Percentiles rank a stretch among this genome's conserved stretches.
Evolutionary conservation across 2,329 filamentous ascomycete genomes (phyloP).

Genomic region (Diplodia mutila): DNA sequence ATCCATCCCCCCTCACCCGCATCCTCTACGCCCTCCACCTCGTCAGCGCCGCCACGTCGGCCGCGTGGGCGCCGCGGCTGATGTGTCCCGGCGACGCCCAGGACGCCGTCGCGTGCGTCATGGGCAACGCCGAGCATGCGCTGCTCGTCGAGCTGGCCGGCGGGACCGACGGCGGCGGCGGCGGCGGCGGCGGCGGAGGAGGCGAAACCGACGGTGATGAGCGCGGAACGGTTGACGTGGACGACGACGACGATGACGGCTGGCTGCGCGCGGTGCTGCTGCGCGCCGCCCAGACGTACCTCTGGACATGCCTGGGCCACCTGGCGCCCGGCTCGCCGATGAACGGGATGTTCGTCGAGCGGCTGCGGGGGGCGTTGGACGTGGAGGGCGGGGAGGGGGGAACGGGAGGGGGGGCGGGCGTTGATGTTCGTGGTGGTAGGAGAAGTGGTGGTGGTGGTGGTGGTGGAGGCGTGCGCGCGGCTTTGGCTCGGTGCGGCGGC

Average conservation of each 20-base stretch:
- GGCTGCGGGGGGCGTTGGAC: neutral
- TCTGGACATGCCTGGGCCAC: neutral
- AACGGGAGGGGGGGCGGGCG: neutral
- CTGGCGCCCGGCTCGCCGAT: neutral
- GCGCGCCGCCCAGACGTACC: neutral
- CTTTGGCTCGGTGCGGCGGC: neutral
- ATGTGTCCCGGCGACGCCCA: neutral
- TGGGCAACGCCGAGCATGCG: neutral
- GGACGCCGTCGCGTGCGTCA: neutral
- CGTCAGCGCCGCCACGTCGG: neutral
- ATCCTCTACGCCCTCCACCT: neutral
- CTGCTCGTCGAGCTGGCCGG: neutral
- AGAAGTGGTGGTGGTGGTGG: neutral
- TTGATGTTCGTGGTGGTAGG: too few relatives aligned
- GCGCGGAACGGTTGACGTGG: too few relatives aligned
- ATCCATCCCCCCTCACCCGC: neutral
- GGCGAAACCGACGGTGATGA: neutral
- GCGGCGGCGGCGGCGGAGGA: neutral
- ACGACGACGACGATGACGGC: neutral
- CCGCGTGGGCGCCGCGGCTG: neutral
- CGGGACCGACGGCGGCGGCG: too few relatives aligned
- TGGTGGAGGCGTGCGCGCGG: neutral
- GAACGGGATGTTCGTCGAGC: neutral
- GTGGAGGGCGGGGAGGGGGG: neutral
- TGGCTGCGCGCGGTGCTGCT: neutral